Percentiles rank a stretch among this genome's conserved stretches.
phyloP scores from a whole-genome alignment of 2,329 filamentous ascomycete genomes.

The Teratosphaeria destructans region DNA sequence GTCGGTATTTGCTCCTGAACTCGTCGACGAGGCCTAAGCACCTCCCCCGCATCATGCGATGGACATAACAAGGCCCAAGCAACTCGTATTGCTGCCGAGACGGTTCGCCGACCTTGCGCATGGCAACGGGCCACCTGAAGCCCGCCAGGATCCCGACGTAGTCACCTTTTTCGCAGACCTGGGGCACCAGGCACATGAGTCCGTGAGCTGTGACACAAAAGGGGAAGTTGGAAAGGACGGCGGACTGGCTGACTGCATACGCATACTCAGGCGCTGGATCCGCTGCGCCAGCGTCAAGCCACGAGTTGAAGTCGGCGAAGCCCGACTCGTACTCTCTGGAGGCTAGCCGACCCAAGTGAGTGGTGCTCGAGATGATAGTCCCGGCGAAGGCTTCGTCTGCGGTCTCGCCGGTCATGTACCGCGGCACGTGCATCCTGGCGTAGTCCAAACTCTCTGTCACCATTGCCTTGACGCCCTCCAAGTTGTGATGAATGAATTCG shows the following conservation, averaged over 20 bases:
- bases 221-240: neutral
- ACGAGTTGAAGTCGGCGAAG: neutral
- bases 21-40: neutral
- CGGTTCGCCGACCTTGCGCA: neutral
- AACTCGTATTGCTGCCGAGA: neutral
- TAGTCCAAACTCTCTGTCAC: neutral
- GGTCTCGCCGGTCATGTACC: neutral
- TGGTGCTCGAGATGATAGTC: neutral
- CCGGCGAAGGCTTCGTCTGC: neutral
- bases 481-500: neutral
- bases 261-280: neutral
- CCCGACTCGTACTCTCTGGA: neutral
- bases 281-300: neutral
- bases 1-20: no score
- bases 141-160: neutral
- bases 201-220: neutral
- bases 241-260: neutral
- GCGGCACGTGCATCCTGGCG: neutral
- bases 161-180: neutral
- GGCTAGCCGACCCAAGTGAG: neutral
- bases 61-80: neutral
- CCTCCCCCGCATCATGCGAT: neutral
- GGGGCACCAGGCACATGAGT: neutral
- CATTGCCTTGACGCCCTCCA: neutral
- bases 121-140: neutral